phyloP scores from a whole-genome alignment of 768 basidiomycete genomes.

The Serpula lacrymans region DNA sequence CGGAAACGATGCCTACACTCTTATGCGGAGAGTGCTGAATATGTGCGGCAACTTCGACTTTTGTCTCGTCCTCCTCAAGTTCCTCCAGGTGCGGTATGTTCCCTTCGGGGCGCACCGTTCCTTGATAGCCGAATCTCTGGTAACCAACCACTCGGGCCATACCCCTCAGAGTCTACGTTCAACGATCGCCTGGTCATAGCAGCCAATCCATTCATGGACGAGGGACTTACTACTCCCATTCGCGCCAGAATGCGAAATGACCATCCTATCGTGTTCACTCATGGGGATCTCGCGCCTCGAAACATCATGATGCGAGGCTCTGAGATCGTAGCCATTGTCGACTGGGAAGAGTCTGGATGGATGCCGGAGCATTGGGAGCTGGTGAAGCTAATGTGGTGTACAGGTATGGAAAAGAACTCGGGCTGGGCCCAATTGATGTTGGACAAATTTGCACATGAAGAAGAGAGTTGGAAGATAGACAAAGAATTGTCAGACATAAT shows the following conservation, averaged over 20 bases:
- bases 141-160: not conserved
- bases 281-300: slow-evolving; percentile 16
- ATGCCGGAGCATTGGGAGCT: slow-evolving; percentile 24
- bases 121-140: too few relatives aligned
- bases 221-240: not conserved
- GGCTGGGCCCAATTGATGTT: too few relatives aligned
- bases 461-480: not conserved
- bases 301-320: slow-evolving; percentile 20
- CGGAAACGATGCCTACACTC: not conserved
- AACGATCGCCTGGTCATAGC: slow-evolving; percentile 3
- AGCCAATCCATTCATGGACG: slow-evolving; percentile 1
- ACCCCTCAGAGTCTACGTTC: not conserved
- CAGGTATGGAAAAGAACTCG: slow-evolving; percentile 2
- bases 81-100: not conserved
- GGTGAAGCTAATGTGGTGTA: too few relatives aligned
- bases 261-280: slow-evolving; percentile 17
- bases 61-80: not conserved
- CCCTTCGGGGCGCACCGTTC: too few relatives aligned
- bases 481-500: not conserved
- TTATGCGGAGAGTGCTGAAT: not conserved
- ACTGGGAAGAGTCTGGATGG: slow-evolving; percentile 25
- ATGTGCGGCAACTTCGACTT: slow-evolving; percentile 1
- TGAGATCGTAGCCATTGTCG: slow-evolving; percentile 15
- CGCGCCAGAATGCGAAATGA: slow-evolving; percentile 2
- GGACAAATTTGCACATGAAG: too few relatives aligned